These are phyloP conservation scores for Solanum hybrid DNA, from an alignment of 305 asterid genomes.

Conservation along the genomic window DNA sequence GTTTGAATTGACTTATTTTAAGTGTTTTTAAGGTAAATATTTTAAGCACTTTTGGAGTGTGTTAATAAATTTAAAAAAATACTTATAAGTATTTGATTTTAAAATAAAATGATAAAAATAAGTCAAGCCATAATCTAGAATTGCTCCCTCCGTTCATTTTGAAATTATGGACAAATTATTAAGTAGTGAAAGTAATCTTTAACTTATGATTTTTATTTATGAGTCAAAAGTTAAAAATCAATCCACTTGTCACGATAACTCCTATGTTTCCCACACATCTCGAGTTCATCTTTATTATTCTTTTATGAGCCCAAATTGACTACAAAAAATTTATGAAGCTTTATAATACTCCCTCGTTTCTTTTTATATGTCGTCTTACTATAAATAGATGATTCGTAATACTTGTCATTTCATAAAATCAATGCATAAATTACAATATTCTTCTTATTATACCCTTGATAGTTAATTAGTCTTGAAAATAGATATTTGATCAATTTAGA, in stretches of 20 bases:
- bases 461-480: background rate
- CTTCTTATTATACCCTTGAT: no score
- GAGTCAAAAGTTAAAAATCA: background rate
- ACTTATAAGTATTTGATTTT: background rate
- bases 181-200: background rate
- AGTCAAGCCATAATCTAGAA: background rate
- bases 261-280: background rate
- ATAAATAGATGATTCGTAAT: background rate
- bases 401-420: no score
- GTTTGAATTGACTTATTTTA: no score
- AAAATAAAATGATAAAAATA: no score
- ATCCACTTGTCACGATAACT: background rate
- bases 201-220: no score
- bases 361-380: background rate
- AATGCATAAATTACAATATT: no score
- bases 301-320: no score
- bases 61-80: no score
- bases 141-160: background rate
- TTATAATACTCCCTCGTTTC: background rate
- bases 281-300: background rate
- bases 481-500: background rate
- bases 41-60: background rate
- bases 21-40: background rate
- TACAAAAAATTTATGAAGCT: background rate
- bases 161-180: background rate